These are phyloP conservation scores for Coniochaeta hoffmannii DNA, from an alignment of 2,329 filamentous ascomycete genomes.

Conservation along the genomic window DNA sequence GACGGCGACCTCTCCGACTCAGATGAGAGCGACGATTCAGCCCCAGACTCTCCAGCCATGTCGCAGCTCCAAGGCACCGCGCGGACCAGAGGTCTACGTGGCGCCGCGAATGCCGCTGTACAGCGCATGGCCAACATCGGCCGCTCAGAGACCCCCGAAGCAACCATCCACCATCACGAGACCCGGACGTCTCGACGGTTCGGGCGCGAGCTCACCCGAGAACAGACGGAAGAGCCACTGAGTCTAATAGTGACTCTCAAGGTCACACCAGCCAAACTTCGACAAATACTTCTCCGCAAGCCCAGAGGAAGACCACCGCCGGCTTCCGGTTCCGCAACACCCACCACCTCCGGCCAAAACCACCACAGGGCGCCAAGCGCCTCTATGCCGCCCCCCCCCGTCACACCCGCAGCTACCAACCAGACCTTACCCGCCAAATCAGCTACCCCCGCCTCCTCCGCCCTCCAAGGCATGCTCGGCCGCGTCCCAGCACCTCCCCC, in stretches of 20 bases:
- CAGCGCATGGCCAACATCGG: conserved; percentile 77
- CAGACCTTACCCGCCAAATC: conserved; percentile 19
- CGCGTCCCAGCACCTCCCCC: conserved; percentile 62
- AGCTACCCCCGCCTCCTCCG: conserved; percentile 19
- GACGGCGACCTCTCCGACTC: conserved; percentile 78
- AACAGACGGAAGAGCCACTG: conserved; percentile 72
- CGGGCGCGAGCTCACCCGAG: conserved; percentile 56
- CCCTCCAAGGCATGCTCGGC: conserved; percentile 50
- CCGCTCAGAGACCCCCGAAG: conserved; percentile 85
- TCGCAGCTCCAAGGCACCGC: conserved; percentile 71
- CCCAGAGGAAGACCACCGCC: conserved; percentile 30
- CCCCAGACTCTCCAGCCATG: conserved; percentile 75
- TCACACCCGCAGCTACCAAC: conserved; percentile 28
- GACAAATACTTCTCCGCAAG: conserved; percentile 46
- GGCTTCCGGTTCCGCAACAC: conserved; percentile 33
- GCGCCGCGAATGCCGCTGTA: conserved; percentile 78
- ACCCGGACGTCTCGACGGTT: conserved; percentile 57
- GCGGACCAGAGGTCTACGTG: conserved; percentile 80
- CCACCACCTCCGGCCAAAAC: conserved; percentile 30
- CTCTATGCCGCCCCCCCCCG: conserved; percentile 50
- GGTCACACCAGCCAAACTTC: conserved; percentile 64
- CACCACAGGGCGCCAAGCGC: conserved; percentile 39
- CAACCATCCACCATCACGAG: conserved; percentile 62
- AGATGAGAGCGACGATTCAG: conserved; percentile 84
- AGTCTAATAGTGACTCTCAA: conserved; percentile 68